Conservation (phyloP, 768 basidiomycete species). For the Phlebiopsis gigantea region DNA sequence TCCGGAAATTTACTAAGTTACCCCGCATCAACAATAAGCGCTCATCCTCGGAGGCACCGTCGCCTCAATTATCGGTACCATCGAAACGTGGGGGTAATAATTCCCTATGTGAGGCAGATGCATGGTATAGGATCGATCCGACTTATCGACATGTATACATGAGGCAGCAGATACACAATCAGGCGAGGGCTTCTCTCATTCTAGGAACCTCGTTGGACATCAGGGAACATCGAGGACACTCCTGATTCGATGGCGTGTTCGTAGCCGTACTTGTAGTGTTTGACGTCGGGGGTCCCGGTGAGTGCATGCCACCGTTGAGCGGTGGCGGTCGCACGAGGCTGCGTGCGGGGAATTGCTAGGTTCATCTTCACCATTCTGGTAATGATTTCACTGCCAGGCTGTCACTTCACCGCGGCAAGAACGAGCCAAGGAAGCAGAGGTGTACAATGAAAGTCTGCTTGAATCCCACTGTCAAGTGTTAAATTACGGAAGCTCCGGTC, state of each 20-base stretch:
- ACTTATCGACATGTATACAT: not conserved
- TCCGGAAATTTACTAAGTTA: not conserved
- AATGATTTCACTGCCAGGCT: too few relatives aligned
- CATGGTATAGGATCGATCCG: not conserved
- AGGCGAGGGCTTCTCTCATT: not conserved
- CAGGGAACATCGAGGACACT: not conserved
- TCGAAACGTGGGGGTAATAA: not conserved
- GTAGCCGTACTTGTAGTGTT: not conserved
- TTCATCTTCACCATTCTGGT: too few relatives aligned
- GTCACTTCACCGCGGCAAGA: too few relatives aligned
- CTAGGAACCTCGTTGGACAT: not conserved
- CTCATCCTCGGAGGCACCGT: not conserved
- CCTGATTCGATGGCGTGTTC: not conserved
- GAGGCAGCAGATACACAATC: not conserved
- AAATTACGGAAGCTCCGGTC: too few relatives aligned
- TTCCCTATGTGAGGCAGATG: not conserved
- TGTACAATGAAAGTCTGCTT: too few relatives aligned
- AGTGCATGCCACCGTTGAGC: not conserved
- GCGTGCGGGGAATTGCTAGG: too few relatives aligned
- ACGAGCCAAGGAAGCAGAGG: too few relatives aligned
- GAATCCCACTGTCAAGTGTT: too few relatives aligned
- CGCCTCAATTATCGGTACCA: not conserved
- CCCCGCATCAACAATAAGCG: not conserved
- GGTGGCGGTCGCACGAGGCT: not conserved
- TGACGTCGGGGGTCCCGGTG: not conserved